Base-by-base conservation (phyloP, 805 yeast genomes). In the Candida coquimbonensis region DNA sequence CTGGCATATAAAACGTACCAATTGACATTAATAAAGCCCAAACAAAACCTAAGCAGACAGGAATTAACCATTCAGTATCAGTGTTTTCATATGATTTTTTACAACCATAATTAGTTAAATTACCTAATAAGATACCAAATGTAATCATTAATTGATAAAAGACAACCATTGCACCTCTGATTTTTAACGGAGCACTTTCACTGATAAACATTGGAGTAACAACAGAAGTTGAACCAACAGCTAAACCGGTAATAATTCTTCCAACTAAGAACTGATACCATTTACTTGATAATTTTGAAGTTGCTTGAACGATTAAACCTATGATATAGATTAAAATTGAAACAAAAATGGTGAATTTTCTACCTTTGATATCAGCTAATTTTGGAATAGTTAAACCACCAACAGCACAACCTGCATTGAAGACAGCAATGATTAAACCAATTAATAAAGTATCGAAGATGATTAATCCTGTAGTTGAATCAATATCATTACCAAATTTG, bases 201-300 rank as follows among this genome's bases (percentile, higher is more conserved):
- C 83, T 72, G 55, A 82, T 80, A 61, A 81, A 78, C 67, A 87
- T 69, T 38, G 95, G 91, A 31, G 84, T 85, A 47, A 83, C 70
- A 38, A 89, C 87, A 17, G 91, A 77, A 26, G 86, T 72, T 43
- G 78, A 75, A 52, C 96, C 96, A 49, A 87, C 85, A 42, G 88
- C 86, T 11, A 83, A 53, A 42, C 96, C 96, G 21, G 87, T 77
- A 43, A 83, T 61, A 38, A 70, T 72, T 67, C 88, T 72, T 40
- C 87, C 87, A 53, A 80, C 67, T 52, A 78, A 72, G 55, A 75
- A 72, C 62, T 81, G 87, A 57, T 72, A 74, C 87, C 87, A 82
- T 29, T 67, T 63, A 37, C 61, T 47, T 29, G 53, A 36, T 7
- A 38, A 16, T 7, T 51, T 52, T 11, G 85, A 69, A 21, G 82